Percentiles rank a stretch among this genome's conserved stretches.
Evolutionary conservation across 2,329 filamentous ascomycete genomes (phyloP).

Genomic region (Neurospora crassa): DNA sequence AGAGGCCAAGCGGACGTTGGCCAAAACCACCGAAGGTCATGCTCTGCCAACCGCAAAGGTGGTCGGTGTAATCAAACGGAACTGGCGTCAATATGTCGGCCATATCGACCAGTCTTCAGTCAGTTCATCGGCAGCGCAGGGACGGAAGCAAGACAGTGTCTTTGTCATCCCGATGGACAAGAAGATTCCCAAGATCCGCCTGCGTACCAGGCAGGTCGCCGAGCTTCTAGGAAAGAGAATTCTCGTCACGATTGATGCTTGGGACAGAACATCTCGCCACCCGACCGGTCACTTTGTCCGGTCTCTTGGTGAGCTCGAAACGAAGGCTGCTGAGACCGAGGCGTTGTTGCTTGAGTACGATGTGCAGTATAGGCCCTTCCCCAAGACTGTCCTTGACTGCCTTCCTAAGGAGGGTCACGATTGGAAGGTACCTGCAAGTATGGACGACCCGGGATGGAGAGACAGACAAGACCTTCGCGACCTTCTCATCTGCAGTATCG

Average conservation of each 20-base stretch:
- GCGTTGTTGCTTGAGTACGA: conserved; percentile 90
- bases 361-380: conserved; percentile 94
- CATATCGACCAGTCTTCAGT: conserved; percentile 86
- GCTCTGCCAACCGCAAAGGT: conserved; percentile 87
- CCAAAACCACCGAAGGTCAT: conserved; percentile 62
- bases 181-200: conserved; percentile 88
- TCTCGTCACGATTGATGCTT: conserved; percentile 86
- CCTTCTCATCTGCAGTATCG: conserved; percentile 91
- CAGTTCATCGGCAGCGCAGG: conserved; percentile 61
- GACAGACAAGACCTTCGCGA: conserved; percentile 75
- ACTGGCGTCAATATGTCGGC: conserved; percentile 97
- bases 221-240: conserved; percentile 88
- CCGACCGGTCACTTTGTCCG: conserved; percentile 90
- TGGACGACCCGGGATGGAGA: conserved; percentile 77
- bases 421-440: conserved; percentile 80
- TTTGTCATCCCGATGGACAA: conserved; percentile 98
- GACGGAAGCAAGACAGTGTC: conserved; percentile 80
- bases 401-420: conserved; percentile 83
- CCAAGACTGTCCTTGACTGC: conserved; percentile 90
- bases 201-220: conserved; percentile 81
- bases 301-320: conserved; percentile 86
- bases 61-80: conserved; percentile 86
- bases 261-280: conserved; percentile 89
- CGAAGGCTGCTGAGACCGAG: conserved; percentile 95
- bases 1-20: conserved; percentile 79